Base-by-base conservation (phyloP, 169 alveolate species). In the Plasmodium malariae region DNA sequence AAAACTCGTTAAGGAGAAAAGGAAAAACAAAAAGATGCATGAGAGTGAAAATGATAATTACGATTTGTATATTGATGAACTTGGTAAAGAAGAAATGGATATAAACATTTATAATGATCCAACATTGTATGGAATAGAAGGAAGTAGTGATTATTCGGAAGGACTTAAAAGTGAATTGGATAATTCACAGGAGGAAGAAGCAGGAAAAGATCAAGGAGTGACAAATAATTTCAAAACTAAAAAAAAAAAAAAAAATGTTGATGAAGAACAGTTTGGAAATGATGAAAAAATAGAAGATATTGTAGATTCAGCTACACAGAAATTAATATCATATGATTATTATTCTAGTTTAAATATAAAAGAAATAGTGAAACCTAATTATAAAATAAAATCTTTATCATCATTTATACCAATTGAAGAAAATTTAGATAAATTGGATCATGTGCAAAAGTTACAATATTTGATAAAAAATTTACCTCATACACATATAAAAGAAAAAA, bases 81-180 rank as follows among this genome's bases (percentile, higher is more conserved):
- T 37, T n/a, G 89, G 63, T 51, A 67, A 45, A n/a, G 88, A 55
- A 17, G 89, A 76, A 17, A 24, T 51, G 2, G 89, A 76, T 60
- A 67, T 76, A 51, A 76, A 76, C 7, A 76, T 76, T 45, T 60
- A 76, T 28, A 76, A 76, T 37, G 78, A 76, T 34, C 89, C 89
- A 36, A 76, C 78, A 24, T 17, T 62, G 36, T 76, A 76, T 54
- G 89, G 89, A 43, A 76, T 76, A 32, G 89, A 76, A 76, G 89
- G 89, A 5, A 76, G 89, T 36, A 76, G 89, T 63, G 89, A 76
- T 37, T 76, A 76, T 69, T 45, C 89, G n/a, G 89, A 76, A 51
- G 89, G 76, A 36, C n/a, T 34, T n/a, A 76, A 76, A 67, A 76
- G 89, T 37, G 89, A 62, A 21, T 1, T 19, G 32, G 89, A 76